Evolutionary conservation across 495 filamentous ascomycete species (phyloP).

Genomic region (Aspergillus leporis): DNA sequence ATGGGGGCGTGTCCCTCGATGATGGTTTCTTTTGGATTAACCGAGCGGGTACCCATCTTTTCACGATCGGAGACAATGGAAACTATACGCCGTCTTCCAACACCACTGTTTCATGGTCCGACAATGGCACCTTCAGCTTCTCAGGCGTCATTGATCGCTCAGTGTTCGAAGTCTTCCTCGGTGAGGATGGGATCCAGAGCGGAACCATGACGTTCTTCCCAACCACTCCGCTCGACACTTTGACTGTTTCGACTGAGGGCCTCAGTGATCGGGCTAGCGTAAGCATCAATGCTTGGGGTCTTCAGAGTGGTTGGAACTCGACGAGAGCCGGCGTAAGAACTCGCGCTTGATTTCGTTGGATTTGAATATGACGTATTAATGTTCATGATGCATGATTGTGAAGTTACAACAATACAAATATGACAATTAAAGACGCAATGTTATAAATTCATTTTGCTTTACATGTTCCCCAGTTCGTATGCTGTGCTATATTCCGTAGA

Average conservation of each 20-base stretch:
- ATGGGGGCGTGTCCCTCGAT: constrained; percentile 49
- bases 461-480: not conserved
- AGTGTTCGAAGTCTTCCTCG: constrained; percentile 53
- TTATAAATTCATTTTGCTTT: not conserved
- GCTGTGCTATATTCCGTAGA: not conserved
- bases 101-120: constrained; percentile 29
- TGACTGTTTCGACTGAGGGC: constrained; percentile 36
- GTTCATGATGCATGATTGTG: not conserved
- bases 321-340: not conserved
- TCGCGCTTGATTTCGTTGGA: not conserved
- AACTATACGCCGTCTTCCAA: constrained; percentile 54
- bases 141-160: constrained; percentile 49
- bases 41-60: constrained; percentile 41
- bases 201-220: constrained; percentile 50
- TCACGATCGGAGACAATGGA: constrained; percentile 39
- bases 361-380: not conserved
- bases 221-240: constrained; percentile 36
- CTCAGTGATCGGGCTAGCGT: constrained; percentile 39
- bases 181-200: constrained; percentile 35
- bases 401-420: not conserved
- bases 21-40: constrained; percentile 46
- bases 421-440: not conserved
- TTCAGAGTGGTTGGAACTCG: constrained; percentile 39
- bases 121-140: constrained; percentile 32
- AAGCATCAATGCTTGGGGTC: constrained; percentile 38